Base-by-base conservation (phyloP, 768 basidiomycete genomes). In the Austroboletus eburneus region DNA sequence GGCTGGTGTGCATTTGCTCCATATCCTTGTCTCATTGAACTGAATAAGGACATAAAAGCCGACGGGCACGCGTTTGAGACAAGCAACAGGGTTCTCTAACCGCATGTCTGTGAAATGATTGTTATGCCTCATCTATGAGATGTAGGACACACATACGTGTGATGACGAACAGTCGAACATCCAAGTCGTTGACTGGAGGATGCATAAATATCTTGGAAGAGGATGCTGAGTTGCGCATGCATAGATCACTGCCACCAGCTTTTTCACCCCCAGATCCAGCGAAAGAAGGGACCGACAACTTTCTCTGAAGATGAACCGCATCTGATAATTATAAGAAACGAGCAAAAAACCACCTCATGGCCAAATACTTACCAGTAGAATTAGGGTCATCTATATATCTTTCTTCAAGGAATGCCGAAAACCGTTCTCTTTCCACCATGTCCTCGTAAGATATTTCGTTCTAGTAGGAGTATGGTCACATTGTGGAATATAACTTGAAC, bases 21-120 rank as follows among this genome's bases (percentile, higher is more conserved):
- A 6, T 27, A 5, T 5, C 12, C 12, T 27, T 27, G 27, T 27
- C 5, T 12, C 27, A 27, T 27, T 12, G 27, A 27, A 27, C 27
- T 27, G 27, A 12, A 27, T 27, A 27, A 27, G 36, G 21, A 50
- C 52, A 39, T 46, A 57, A 34, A 57, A 57, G 2, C 46, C 49
- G 8, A 50, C 24, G 13, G 57, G 56, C 32, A 58, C 39, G 16
- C 46, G 56, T 21, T 27, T 36, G 36, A 57, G 46, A 23, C 27
- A 21, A n/a, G 37, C 18, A 6, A 32, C 21, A 22, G 46, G 21
- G 33, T 53, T 45, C 29, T 49, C 46, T 30, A 38, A 52, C n/a
- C 45, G 56, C 0, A 57, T 51, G 4, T 45, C 57, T 57, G 27
- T 10, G 23, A 9, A 8, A 16, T 16, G 8, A 13, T 34, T n/a